Base-by-base conservation (phyloP, 768 basidiomycete genomes). In the Russula compacta region DNA sequence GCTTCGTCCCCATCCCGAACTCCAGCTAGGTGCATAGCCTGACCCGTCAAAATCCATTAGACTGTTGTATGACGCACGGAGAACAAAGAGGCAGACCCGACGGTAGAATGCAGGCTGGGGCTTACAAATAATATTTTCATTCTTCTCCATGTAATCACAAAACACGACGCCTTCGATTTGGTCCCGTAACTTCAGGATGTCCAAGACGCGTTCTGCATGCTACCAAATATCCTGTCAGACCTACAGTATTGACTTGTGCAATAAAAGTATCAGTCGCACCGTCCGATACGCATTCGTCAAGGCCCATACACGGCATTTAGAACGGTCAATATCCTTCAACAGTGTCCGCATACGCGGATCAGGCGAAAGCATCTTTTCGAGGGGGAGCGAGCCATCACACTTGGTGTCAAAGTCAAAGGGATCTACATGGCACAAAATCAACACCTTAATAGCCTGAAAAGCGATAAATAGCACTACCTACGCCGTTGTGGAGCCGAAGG, bases 201-300 rank as follows among this genome's bases (percentile, higher is more conserved):
- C 76, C 58, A 94, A 78, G 2, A 94, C 92, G 21, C 92, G 81
- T 67, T 81, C 75, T 12, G 92, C 92, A 71, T 94, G 92, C 91
- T 94, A 66, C 4, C 42, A 36, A 29, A 55, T 24, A 32, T 44
- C 1, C n/a, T 29, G 42, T 57, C 52, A 44, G 59, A 29, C 11
- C 6, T 6, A 11, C 3, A 21, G 35, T 14, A 29, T 12, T 14
- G 7, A 19, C 11, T 19, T n/a, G 4, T 9, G 3, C 15, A 24
- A 19, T 36, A 40, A 29, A 32, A 14, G 48, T 10, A 24, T 46
- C 48, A 44, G 10, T 72, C 78, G 48, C 71, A 91, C 91, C 24
- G 81, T 76, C 58, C 78, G 77, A 70, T 92, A 92, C 11, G 92
- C 92, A 69, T 94, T 94, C 4, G 92, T 94, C 46, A 93, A 73